Evolutionary conservation across 192 early-diverging fungal species (phyloP), one percentile per base, ranked within the genome.

Genomic region (Coemansia sp.): DNA sequence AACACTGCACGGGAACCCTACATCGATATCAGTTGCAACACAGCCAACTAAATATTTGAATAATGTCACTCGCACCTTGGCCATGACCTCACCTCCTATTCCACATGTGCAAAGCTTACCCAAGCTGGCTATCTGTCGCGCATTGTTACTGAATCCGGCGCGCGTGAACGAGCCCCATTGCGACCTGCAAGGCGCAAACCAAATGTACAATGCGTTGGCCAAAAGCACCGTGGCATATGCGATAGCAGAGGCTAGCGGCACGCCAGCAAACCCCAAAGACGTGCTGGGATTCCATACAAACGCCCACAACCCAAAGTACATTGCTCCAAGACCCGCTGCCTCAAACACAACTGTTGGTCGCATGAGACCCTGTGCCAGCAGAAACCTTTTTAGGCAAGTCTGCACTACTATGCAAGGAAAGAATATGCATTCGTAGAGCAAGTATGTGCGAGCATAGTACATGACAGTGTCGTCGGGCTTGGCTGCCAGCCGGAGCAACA

Each of bases 281-380:
- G 69, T 57, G 1, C 29, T 52, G 1, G 70, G 61, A 33, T 58
- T 67, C 67, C 80, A 80, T 17, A 96, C 92, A 39, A 98, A 60
- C 0, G 82, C 18, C 48, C 86, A 93, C 56, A 93, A 89, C 33
- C 91, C 62, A 34, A 87, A 46, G 5, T 85, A 70, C 70, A 91
- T 93, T 31, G 88, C 42, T 7, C 82, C 84, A 8, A 87, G 62
- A 0, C 85, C 89, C 31, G 90, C 67, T 10, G 83, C 38, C 25
- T 91, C 82, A 40, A 94, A 84, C 42, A 82, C 79, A 33, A 92
- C 85, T 4, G 78, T 82, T 0, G 91, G 90, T 14, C 83, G 77
- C 95, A 98, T 95, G 57, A 90, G 87, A 52, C 90, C 93, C 67
- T 98, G 95, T 0, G 87, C 85, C 65, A 94, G 85, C 37, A 95